A percentile compares a stretch with the other conserved stretches of the same genome.
Conservation (phyloP, 2,329 filamentous ascomycete genomes). For the Fusarium redolens region DNA sequence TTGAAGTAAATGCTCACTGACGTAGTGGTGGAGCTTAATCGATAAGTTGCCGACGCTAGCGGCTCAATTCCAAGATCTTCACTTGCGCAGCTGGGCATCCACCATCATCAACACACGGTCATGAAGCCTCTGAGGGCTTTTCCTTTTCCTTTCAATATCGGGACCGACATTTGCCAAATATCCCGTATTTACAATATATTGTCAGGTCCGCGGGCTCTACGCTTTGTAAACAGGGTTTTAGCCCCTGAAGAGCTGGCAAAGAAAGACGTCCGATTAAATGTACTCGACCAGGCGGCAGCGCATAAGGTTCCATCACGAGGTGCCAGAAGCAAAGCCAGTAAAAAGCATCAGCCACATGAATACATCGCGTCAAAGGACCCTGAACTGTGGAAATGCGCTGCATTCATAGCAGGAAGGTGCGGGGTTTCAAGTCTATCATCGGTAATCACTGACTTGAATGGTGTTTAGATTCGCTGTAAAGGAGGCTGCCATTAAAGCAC, state of each 20-base stretch:
- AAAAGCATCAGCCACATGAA: not conserved
- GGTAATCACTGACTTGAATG: conserved; percentile 8
- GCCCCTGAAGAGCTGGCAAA: conserved; percentile 49
- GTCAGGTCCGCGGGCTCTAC: conserved; percentile 51
- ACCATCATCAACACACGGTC: not conserved
- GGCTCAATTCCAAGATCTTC: conserved; percentile 13
- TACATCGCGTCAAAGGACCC: conserved; percentile 23
- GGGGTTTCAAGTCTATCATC: not conserved
- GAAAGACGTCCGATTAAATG: conserved; percentile 39
- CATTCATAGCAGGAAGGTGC: conserved; percentile 53
- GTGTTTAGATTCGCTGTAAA: conserved; percentile 73
- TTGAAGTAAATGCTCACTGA: conserved; percentile 9
- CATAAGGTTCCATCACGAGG: not conserved
- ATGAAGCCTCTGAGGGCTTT: conserved; percentile 60
- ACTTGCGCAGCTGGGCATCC: not conserved
- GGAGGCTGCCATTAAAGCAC: conserved; percentile 80
- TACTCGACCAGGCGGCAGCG: conserved; percentile 7
- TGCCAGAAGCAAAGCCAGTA: not conserved
- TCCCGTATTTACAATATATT: conserved; percentile 72
- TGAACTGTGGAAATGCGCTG: conserved; percentile 50
- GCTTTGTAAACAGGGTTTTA: conserved; percentile 63
- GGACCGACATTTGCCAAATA: conserved; percentile 82
- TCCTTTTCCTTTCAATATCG: conserved; percentile 74
- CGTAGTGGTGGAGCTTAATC: conserved; percentile 33
- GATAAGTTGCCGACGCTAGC: conserved; percentile 45